These are phyloP conservation scores for Leishmania amazonensis DNA, from an alignment of 208 protist genomes.

Conservation along the genomic window DNA sequence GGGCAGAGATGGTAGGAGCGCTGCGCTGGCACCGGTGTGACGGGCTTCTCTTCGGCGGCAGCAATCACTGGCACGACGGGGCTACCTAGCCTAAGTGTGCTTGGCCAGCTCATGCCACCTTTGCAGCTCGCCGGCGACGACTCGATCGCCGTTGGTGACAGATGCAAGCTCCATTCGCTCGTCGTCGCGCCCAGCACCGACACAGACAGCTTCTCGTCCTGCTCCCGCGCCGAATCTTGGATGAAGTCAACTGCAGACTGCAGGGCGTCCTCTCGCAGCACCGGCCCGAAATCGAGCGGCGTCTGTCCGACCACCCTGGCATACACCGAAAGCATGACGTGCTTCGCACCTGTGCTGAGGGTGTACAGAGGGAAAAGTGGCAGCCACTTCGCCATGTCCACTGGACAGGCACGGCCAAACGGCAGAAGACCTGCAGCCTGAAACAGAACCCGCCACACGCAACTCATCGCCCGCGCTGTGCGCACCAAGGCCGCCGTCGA, in stretches of 20 bases:
- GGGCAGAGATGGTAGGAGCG: background rate
- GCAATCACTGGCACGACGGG: background rate
- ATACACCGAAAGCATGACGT: constrained; percentile 46
- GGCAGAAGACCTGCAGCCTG: constrained; percentile 61
- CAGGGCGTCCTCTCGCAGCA: constrained; percentile 40
- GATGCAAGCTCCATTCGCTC: no score
- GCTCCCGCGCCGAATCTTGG: background rate
- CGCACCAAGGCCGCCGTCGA: constrained; percentile 10
- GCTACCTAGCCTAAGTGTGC: background rate
- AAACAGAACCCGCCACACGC: constrained; percentile 49
- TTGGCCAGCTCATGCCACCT: background rate
- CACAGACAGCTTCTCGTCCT: background rate
- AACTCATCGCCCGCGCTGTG: constrained; percentile 20
- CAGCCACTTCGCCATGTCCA: constrained; percentile 52
- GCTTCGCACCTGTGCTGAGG: constrained; percentile 42
- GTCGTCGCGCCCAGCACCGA: background rate
- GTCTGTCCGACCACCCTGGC: constrained; percentile 24
- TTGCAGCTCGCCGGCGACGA: no score
- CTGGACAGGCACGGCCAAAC: constrained; percentile 40
- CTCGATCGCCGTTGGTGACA: no score
- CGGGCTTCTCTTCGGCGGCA: background rate
- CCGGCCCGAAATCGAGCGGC: constrained; percentile 27
- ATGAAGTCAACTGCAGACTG: constrained; percentile 22
- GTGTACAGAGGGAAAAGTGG: constrained; percentile 58
- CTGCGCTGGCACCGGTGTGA: background rate